Evolutionary conservation across 1,284 basidiomycete genomes (phyloP).

Genomic region (Tranzscheliella williamsii): DNA sequence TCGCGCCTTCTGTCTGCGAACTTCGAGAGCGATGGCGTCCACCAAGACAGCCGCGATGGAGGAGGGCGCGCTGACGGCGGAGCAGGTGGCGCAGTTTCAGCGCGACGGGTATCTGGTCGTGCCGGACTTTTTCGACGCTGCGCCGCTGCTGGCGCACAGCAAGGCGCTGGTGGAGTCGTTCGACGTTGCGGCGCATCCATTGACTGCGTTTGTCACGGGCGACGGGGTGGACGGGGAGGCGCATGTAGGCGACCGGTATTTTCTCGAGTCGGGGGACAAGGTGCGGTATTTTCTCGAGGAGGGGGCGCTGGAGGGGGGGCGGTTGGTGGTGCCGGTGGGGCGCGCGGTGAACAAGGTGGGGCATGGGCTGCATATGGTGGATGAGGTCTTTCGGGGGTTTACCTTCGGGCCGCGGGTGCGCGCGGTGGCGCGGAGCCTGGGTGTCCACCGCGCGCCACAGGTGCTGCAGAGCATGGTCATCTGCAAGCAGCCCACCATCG

Average conservation of each 20-base stretch:
- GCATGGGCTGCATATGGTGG: conserved; percentile 73
- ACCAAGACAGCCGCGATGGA: background rate
- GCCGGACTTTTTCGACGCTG: conserved; percentile 73
- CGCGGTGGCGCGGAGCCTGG: conserved; percentile 35
- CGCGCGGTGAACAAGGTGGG: conserved; percentile 49
- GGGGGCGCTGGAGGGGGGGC: conserved; percentile 66
- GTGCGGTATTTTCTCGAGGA: conserved; percentile 80
- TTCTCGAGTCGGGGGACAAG: conserved; percentile 82
- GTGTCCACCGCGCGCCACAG: conserved; percentile 54
- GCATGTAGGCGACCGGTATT: conserved; percentile 79
- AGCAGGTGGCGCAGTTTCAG: conserved; percentile 45
- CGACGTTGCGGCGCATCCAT: conserved; percentile 75
- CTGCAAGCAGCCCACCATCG: conserved; percentile 61
- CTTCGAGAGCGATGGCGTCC: background rate
- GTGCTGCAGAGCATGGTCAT: conserved; percentile 89
- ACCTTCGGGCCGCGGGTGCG: conserved; percentile 27
- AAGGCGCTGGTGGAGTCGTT: conserved; percentile 79
- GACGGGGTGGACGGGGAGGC: conserved; percentile 16
- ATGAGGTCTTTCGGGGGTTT: conserved; percentile 70
- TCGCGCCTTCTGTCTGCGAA: background rate
- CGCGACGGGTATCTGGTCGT: conserved; percentile 73
- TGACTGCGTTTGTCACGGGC: conserved; percentile 85
- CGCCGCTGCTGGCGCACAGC: conserved; percentile 68
- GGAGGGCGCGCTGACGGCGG: conserved; percentile 13
- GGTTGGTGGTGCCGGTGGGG: conserved; percentile 20